These are phyloP conservation scores for Pseudomonodictys pantanalensis DNA, from an alignment of 495 filamentous ascomycete genomes.

Conservation along the genomic window DNA sequence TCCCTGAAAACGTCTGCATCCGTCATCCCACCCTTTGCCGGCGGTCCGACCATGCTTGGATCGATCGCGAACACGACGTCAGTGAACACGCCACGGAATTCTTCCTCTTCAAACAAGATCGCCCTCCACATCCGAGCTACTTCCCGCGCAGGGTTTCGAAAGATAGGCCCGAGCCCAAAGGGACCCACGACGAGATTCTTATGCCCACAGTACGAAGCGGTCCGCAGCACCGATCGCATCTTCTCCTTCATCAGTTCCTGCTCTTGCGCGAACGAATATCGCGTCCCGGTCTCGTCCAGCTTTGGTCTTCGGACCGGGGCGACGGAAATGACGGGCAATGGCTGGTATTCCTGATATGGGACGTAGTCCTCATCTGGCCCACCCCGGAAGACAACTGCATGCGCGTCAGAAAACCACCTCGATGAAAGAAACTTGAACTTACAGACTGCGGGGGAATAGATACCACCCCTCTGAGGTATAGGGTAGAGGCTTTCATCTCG, in stretches of 20 bases:
- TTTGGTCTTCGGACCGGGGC: slow-evolving; percentile 69
- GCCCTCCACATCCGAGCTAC: slow-evolving; percentile 68
- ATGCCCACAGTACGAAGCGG: slow-evolving; percentile 60
- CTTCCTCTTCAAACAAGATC: slow-evolving; percentile 60
- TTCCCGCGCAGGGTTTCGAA: slow-evolving; percentile 65
- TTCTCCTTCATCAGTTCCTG: slow-evolving; percentile 68
- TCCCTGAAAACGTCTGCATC: slow-evolving; percentile 44
- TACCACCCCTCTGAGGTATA: slow-evolving; percentile 61
- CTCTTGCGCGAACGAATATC: slow-evolving; percentile 67
- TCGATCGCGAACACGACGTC: slow-evolving; percentile 72
- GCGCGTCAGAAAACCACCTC: not conserved
- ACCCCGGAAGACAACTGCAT: slow-evolving; percentile 52
- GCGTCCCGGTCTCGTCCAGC: slow-evolving; percentile 59
- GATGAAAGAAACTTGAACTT: slow-evolving; percentile 33
- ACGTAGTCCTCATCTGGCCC: slow-evolving; percentile 49
- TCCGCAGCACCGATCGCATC: slow-evolving; percentile 64
- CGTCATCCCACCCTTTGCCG: slow-evolving; percentile 33
- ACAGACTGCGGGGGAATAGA: slow-evolving; percentile 65
- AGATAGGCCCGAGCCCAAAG: slow-evolving; percentile 67
- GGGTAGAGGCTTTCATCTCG: slow-evolving; percentile 58
- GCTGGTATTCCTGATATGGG: slow-evolving; percentile 46
- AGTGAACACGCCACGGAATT: slow-evolving; percentile 64
- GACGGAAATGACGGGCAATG: slow-evolving; percentile 66
- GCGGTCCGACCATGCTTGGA: slow-evolving; percentile 26
- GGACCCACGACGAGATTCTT: slow-evolving; percentile 62